A percentile compares a stretch with the other conserved stretches of the same genome.
phyloP scores from a whole-genome alignment of 352 stramenopile genomes.

The Globisporangium ultimum region DNA sequence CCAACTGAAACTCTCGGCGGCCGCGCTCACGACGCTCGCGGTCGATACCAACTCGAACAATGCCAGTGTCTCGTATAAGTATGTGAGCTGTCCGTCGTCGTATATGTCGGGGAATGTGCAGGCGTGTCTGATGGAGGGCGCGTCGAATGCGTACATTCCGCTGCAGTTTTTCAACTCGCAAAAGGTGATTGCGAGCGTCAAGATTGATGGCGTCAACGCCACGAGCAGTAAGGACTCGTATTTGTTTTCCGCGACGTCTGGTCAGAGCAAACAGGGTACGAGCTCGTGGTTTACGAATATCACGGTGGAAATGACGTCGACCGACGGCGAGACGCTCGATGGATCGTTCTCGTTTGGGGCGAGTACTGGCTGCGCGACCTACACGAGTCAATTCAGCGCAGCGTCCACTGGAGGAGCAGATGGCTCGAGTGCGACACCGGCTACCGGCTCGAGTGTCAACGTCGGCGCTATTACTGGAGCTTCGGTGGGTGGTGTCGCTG shows the following conservation, averaged over 20 bases:
- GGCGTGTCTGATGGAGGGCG: slow-evolving; percentile 81
- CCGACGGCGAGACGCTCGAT: slow-evolving; percentile 48
- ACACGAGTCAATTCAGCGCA: slow-evolving; percentile 63
- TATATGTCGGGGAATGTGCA: slow-evolving; percentile 71
- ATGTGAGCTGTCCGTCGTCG: slow-evolving; percentile 46
- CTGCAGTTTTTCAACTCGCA: slow-evolving; percentile 82
- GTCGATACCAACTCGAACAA: slow-evolving; percentile 49
- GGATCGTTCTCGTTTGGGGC: slow-evolving; percentile 58
- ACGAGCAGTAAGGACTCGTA: slow-evolving; percentile 52
- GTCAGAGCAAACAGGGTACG: slow-evolving; percentile 29
- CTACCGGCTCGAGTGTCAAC: slow-evolving; percentile 15
- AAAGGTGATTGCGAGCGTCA: slow-evolving; percentile 59
- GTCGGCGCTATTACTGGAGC: slow-evolving; percentile 36
- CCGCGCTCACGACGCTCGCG: slow-evolving; percentile 36
- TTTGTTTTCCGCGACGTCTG: slow-evolving; percentile 56
- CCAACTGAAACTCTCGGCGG: slow-evolving; percentile 44
- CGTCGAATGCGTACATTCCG: slow-evolving; percentile 73
- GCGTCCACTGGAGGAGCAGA: slow-evolving; percentile 37
- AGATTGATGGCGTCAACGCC: slow-evolving; percentile 51
- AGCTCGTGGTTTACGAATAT: slow-evolving; percentile 63
- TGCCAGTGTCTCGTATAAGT: slow-evolving; percentile 59
- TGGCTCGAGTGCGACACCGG: slow-evolving; percentile 13
- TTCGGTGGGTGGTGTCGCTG: slow-evolving; percentile 32
- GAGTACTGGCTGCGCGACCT: slow-evolving; percentile 52
- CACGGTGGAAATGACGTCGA: slow-evolving; percentile 52